Percentiles rank a stretch among this genome's conserved stretches.
Evolutionary conservation across 441 rosid genomes (phyloP).

Genomic region (Croton setiger): DNA sequence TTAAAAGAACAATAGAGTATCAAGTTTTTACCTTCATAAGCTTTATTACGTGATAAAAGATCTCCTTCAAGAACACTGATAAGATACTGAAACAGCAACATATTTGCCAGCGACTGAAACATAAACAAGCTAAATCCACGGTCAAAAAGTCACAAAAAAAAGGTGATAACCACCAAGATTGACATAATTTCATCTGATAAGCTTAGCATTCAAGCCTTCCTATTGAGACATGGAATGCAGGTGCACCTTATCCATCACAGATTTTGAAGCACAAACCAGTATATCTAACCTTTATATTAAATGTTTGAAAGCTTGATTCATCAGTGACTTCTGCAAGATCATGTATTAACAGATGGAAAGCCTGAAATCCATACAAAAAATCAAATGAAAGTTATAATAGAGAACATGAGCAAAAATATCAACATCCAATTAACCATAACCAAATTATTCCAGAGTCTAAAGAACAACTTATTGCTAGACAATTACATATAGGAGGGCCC

Average conservation of each 20-base stretch:
- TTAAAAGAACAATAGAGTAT: slow-evolving; percentile 6
- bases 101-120: slow-evolving; percentile 53
- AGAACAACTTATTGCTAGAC: neutral
- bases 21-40: slow-evolving; percentile 45
- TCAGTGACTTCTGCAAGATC: slow-evolving; percentile 37
- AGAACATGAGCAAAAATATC: neutral
- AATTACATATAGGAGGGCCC: neutral
- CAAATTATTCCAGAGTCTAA: neutral
- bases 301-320: slow-evolving; percentile 26
- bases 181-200: neutral
- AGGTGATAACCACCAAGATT: neutral
- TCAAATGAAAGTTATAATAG: neutral
- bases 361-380: slow-evolving; percentile 38
- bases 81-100: slow-evolving; percentile 78
- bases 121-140: slow-evolving; percentile 18
- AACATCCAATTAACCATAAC: neutral
- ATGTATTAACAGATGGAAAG: slow-evolving; percentile 56
- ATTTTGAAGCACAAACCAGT: slow-evolving; percentile 9
- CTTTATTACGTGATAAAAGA: slow-evolving; percentile 45
- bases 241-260: neutral
- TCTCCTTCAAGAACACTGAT: slow-evolving; percentile 65
- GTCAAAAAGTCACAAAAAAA: neutral
- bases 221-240: neutral
- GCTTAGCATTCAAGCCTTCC: neutral
- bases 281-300: slow-evolving; percentile 49